A percentile compares a stretch with the other conserved stretches of the same genome.
Conservation (phyloP, 108 stramenopile genomes). For the Conticribra weissflogii region DNA sequence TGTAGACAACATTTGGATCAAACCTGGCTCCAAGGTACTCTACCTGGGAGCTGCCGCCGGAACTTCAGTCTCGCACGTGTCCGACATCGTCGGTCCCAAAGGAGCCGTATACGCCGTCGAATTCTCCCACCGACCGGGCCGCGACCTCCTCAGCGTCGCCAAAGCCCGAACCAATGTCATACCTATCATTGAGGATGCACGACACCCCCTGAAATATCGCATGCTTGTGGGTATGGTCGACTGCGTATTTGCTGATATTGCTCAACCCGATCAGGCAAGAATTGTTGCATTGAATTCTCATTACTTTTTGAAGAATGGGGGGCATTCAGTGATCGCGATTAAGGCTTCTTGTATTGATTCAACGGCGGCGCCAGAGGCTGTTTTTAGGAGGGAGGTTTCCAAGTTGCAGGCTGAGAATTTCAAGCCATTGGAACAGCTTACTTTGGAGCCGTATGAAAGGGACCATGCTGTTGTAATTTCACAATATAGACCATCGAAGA, state of each 20-base stretch:
- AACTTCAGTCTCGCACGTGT: conserved; percentile 98
- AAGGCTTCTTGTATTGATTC: conserved; percentile 99
- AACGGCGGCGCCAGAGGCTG: conserved; percentile 98
- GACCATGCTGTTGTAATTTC: conserved; percentile 99
- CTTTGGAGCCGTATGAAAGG: conserved; percentile 99
- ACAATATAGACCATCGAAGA: conserved; percentile 93
- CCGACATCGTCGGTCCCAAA: conserved; percentile 97
- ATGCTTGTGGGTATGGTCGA: conserved; percentile 99
- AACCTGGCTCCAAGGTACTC: conserved; percentile 96
- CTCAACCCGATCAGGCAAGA: conserved; percentile 99
- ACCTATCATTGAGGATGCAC: conserved; percentile 99
- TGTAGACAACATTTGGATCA: conserved; percentile 97
- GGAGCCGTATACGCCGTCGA: conserved; percentile 99
- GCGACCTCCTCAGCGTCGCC: conserved; percentile 98
- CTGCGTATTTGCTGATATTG: conserved; percentile 98
- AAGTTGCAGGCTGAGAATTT: conserved; percentile 95
- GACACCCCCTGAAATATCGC: conserved; percentile 99
- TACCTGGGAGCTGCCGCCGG: conserved; percentile 99
- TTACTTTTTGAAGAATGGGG: conserved; percentile 99
- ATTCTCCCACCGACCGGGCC: conserved; percentile 99
- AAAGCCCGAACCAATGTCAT: conserved; percentile 98
- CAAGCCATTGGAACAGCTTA: conserved; percentile 99
- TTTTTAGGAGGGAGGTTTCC: conserved; percentile 95
- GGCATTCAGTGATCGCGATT: conserved; percentile 99
- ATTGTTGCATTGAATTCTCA: conserved; percentile 99